These are phyloP conservation scores for Penicillium sp. DNA, from an alignment of 2,329 filamentous ascomycete species.

Conservation along the genomic window DNA sequence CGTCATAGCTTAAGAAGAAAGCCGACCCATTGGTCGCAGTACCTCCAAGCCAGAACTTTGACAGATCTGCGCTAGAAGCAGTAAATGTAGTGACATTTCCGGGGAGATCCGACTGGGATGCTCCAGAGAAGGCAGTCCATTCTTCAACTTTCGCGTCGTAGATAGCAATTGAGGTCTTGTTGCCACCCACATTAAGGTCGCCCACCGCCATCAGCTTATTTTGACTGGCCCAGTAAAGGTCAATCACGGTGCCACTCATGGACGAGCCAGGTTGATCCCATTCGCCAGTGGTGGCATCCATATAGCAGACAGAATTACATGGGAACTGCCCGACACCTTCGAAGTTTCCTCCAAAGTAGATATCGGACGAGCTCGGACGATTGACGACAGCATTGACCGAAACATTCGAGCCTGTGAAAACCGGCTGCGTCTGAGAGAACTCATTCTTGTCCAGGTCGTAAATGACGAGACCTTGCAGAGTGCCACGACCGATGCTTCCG, in stretches of 20 bases:
- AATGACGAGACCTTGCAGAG: slow-evolving; percentile 71
- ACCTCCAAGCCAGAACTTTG: slow-evolving; percentile 80
- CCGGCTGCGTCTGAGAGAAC: slow-evolving; percentile 68
- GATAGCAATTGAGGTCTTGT: slow-evolving; percentile 65
- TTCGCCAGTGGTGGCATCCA: slow-evolving; percentile 66
- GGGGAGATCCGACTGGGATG: slow-evolving; percentile 57
- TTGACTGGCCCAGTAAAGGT: slow-evolving; percentile 73
- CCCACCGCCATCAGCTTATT: slow-evolving; percentile 75
- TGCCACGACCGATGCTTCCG: slow-evolving; percentile 62
- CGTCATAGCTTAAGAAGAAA: slow-evolving; percentile 82
- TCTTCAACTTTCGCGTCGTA: slow-evolving; percentile 67
- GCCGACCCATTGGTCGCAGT: slow-evolving; percentile 65
- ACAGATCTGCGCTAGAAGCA: slow-evolving; percentile 68
- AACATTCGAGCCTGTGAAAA: slow-evolving; percentile 67
- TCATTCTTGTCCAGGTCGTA: slow-evolving; percentile 70
- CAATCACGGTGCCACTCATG: slow-evolving; percentile 67
- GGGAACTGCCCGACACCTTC: slow-evolving; percentile 76
- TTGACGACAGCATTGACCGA: slow-evolving; percentile 75
- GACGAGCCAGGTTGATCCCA: slow-evolving; percentile 79
- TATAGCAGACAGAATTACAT: slow-evolving; percentile 80
- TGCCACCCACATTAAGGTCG: slow-evolving; percentile 67
- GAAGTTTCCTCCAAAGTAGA: slow-evolving; percentile 87
- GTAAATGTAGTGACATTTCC: slow-evolving; percentile 77
- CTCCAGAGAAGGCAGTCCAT: slow-evolving; percentile 63
- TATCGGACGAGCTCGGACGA: slow-evolving; percentile 66